Evolutionary conservation across 495 filamentous ascomycete species (phyloP), one percentile per base, ranked within the genome.

Genomic region (Annulohypoxylon moriforme): DNA sequence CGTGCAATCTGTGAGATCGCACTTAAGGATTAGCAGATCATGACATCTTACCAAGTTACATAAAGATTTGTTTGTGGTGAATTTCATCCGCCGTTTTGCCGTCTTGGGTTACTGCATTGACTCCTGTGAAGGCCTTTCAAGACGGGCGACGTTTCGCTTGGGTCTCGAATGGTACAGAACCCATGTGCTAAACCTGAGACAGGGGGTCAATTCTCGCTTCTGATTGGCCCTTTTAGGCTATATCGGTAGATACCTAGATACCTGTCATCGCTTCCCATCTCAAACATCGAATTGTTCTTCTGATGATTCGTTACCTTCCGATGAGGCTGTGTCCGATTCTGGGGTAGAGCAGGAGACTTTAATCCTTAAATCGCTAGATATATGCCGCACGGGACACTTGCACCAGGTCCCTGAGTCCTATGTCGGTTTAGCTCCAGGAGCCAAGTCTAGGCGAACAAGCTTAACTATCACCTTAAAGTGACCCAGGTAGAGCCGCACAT

Each of bases 71-170:
- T 58, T 42, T 14, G 38, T 34, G 47, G 22, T 52, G 24, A 61
- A 62, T 4, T 7, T 20, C 44, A 57, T 11, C 13, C 16, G 33
- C 40, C 64, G 25, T 72, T 40, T 40, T 56, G 20, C 59, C 52
- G 64, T 57, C 58, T 60, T 56, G 34, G 44, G 47, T 65, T 44
- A 27, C 24, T 42, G 36, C 65, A 59, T 60, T 24, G 59, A 64
- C 60, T 55, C 65, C 60, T 64, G 64, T 31, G 53, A 60, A 42
- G 36, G 9, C 60, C 60, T 64, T 61, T 47, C 60, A 68, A 68
- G 64, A 73, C 64, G 70, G 40, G 65, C 29, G 53, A 61, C 47
- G 70, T 73, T 73, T 73, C 70, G 70, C 49, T 36, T 73, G 60
- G 70, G 70, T 73, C 70, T 73, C 70, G 65, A 65, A 59, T 62